phyloP scores from a whole-genome alignment of 768 basidiomycete genomes.

The Leccinum arenicola region DNA sequence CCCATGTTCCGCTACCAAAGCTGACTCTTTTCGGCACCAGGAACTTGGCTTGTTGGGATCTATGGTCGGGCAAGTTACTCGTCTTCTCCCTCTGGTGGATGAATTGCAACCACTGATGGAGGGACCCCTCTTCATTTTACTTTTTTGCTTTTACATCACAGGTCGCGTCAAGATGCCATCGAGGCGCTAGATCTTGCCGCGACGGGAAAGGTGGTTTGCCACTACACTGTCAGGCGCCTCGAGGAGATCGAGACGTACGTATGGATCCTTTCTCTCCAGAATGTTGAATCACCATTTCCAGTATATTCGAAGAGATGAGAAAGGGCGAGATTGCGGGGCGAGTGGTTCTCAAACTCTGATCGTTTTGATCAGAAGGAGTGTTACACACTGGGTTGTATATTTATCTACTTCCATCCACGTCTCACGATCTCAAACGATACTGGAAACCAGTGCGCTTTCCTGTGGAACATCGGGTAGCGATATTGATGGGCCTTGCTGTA shows the following conservation, averaged over 20 bases:
- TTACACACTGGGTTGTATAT: background rate
- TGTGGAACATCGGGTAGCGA: background rate
- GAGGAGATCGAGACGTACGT: slow-evolving; percentile 29
- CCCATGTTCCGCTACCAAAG: background rate
- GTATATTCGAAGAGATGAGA: slow-evolving; percentile 22
- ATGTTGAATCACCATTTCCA: background rate
- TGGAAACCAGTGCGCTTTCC: background rate
- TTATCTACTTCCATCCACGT: background rate
- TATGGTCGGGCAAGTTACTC: slow-evolving; percentile 16
- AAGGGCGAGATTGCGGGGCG: slow-evolving; percentile 17
- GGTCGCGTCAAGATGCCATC: slow-evolving; percentile 43
- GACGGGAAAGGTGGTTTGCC: slow-evolving; percentile 38
- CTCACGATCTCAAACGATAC: background rate
- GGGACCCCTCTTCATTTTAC: background rate
- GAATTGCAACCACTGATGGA: background rate
- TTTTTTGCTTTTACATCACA: background rate
- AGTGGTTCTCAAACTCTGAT: slow-evolving; percentile 22
- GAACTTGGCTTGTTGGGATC: slow-evolving; percentile 25
- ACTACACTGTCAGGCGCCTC: slow-evolving; percentile 24
- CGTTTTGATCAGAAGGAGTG: background rate
- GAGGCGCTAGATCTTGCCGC: slow-evolving; percentile 46
- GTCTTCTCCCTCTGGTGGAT: background rate
- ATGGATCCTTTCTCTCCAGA: background rate
- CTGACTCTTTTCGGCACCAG: slow-evolving; percentile 1
- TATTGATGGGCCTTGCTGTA: background rate